Conservation (phyloP, 108 stramenopile genomes). For the Parietichytrium sp. region DNA sequence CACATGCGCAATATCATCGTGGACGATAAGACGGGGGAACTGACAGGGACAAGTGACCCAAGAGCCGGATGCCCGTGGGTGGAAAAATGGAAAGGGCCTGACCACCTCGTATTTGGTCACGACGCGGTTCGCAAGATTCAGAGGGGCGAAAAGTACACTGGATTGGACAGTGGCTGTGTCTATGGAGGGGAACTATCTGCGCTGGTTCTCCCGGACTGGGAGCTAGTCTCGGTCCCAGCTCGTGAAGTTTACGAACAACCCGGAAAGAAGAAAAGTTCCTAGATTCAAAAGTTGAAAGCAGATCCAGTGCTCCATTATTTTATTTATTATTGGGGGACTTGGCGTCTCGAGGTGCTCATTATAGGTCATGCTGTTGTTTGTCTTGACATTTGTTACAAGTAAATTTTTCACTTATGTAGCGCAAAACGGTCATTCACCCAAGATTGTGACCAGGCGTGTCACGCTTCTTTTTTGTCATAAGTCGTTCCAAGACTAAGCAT, state of each 20-base stretch:
- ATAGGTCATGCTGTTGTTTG: too few relatives aligned
- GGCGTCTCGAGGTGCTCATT: too few relatives aligned
- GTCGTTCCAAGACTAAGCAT: too few relatives aligned
- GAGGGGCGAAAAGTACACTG: conserved; percentile 82
- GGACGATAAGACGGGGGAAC: conserved; percentile 80
- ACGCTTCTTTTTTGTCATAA: too few relatives aligned
- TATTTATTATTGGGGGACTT: too few relatives aligned
- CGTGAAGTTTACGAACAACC: background rate
- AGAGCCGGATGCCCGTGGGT: conserved; percentile 89
- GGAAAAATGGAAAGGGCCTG: conserved; percentile 84
- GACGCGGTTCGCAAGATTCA: conserved; percentile 89
- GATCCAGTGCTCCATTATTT: too few relatives aligned
- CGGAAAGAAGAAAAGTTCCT: conserved; percentile 16
- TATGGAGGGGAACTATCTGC: conserved; percentile 89
- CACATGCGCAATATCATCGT: conserved; percentile 73
- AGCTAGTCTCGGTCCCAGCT: conserved; percentile 70
- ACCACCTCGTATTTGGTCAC: conserved; percentile 87
- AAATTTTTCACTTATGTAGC: too few relatives aligned
- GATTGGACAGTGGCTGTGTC: conserved; percentile 89
- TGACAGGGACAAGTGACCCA: conserved; percentile 86
- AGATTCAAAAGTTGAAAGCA: too few relatives aligned
- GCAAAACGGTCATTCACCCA: too few relatives aligned
- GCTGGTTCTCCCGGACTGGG: conserved; percentile 81
- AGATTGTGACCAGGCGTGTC: too few relatives aligned
- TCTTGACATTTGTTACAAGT: too few relatives aligned